Evolutionary conservation across 1,284 basidiomycete genomes (phyloP).

Genomic region (Puccinia coronata): DNA sequence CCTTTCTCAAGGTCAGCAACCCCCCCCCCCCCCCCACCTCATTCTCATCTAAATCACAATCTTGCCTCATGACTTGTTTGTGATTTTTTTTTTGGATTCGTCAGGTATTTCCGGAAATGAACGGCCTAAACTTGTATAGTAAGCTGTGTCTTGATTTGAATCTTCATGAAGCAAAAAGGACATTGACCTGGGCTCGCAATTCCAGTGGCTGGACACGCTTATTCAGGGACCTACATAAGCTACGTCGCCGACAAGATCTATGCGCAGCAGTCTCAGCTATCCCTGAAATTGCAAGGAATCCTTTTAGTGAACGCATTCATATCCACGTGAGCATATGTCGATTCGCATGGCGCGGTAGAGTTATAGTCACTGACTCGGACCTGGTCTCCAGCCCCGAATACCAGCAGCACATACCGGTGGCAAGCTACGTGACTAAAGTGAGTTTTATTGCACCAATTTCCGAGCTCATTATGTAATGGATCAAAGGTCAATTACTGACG

Average conservation of each 20-base stretch:
- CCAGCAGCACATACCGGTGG: neutral
- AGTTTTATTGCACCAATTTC: neutral
- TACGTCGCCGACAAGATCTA: conserved; percentile 59
- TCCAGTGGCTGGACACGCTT: conserved; percentile 56
- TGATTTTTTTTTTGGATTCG: neutral
- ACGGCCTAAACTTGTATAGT: conserved; percentile 12
- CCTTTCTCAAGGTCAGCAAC: conserved; percentile 17
- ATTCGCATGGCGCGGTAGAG: neutral
- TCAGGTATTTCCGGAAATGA: conserved; percentile 46
- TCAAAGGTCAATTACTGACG: too few relatives aligned
- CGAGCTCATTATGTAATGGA: neutral
- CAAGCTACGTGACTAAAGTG: neutral
- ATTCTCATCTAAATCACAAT: neutral
- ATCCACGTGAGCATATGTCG: neutral
- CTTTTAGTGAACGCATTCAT: conserved; percentile 57
- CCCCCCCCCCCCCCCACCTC: too few relatives aligned
- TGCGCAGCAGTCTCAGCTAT: conserved; percentile 51
- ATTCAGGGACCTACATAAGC: conserved; percentile 60
- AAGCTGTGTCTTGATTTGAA: neutral
- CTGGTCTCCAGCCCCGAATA: neutral
- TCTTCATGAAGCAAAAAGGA: neutral
- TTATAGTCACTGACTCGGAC: neutral
- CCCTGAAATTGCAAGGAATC: conserved; percentile 56
- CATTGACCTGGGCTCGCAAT: neutral
- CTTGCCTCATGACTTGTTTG: neutral